Evolutionary conservation across 371 early-diverging fungal species (phyloP).

Genomic region (Mortierella sp.): DNA sequence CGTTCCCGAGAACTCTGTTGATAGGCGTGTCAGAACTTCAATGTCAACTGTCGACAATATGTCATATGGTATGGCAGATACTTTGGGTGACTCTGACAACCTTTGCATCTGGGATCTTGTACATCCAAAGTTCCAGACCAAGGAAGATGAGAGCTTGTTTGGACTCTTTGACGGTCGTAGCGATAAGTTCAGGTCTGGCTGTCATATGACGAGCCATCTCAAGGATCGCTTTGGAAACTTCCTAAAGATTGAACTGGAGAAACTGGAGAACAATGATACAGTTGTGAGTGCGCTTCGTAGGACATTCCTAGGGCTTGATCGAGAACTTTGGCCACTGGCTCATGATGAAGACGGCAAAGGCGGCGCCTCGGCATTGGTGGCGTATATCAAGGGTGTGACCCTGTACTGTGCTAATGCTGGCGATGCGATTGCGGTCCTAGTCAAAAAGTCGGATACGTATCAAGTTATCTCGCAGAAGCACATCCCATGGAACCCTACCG

Average conservation of each 20-base stretch:
- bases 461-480: slow-evolving; percentile 83
- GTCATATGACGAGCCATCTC: slow-evolving; percentile 73
- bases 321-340: slow-evolving; percentile 71
- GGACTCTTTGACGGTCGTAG: slow-evolving; percentile 88
- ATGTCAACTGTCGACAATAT: slow-evolving; percentile 85
- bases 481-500: slow-evolving; percentile 76
- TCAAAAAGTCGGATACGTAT: slow-evolving; percentile 80
- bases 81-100: slow-evolving; percentile 73
- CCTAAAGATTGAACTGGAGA: slow-evolving; percentile 81
- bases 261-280: slow-evolving; percentile 64
- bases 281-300: slow-evolving; percentile 77
- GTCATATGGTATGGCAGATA: slow-evolving; percentile 91
- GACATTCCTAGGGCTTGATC: slow-evolving; percentile 83
- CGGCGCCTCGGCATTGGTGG: slow-evolving; percentile 83
- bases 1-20: slow-evolving; percentile 84
- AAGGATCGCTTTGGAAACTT: slow-evolving; percentile 78
- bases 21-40: slow-evolving; percentile 89
- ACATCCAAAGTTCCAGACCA: slow-evolving; percentile 81
- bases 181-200: slow-evolving; percentile 66
- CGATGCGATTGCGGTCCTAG: slow-evolving; percentile 88
- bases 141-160: slow-evolving; percentile 91
- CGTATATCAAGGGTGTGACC: slow-evolving; percentile 83
- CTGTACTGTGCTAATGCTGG: slow-evolving; percentile 94
- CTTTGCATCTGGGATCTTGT: slow-evolving; percentile 86
- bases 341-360: slow-evolving; percentile 65